A percentile compares a stretch with the other conserved stretches of the same genome.
These are phyloP conservation scores for Eucalyptus tenuipes DNA, from an alignment of 345 rosid genomes.

Conservation along the genomic window DNA sequence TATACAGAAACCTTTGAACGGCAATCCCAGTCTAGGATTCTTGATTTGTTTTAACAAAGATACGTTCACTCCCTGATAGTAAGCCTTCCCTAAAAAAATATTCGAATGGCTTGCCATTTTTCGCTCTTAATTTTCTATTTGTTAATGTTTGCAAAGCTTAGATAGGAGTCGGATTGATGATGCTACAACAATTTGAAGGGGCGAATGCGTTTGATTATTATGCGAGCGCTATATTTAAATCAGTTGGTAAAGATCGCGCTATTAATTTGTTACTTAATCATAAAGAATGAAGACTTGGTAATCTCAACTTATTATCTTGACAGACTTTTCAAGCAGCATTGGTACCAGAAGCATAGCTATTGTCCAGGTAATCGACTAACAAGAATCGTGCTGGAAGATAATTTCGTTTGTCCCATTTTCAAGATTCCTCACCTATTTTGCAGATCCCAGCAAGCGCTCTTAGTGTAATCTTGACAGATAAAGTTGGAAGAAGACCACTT, in stretches of 20 bases:
- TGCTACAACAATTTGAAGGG: constrained; percentile 33
- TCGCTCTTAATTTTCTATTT: neutral
- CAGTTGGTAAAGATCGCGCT: constrained; percentile 11
- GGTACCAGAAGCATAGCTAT: neutral
- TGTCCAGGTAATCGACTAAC: neutral
- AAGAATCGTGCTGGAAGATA: neutral
- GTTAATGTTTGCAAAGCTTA: neutral
- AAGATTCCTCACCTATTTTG: neutral
- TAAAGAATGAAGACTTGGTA: neutral
- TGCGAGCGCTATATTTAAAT: constrained; percentile 29
- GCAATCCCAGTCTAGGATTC: constrained; percentile 6
- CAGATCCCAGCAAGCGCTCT: constrained; percentile 1
- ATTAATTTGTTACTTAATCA: no score
- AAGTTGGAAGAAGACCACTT: constrained; percentile 7
- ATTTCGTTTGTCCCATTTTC: neutral
- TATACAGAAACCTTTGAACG: constrained; percentile 7
- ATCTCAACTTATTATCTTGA: neutral
- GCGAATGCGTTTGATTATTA: constrained; percentile 23
- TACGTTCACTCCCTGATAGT: constrained; percentile 22
- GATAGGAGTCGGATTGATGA: constrained; percentile 45
- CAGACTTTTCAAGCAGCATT: neutral
- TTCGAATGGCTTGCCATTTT: neutral
- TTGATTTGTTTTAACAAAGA: constrained; percentile 21
- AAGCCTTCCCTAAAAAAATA: neutral
- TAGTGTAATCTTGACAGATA: constrained; percentile 4